Base-by-base conservation (phyloP, 1,284 basidiomycete genomes). In the Apiotrichum siamense region DNA sequence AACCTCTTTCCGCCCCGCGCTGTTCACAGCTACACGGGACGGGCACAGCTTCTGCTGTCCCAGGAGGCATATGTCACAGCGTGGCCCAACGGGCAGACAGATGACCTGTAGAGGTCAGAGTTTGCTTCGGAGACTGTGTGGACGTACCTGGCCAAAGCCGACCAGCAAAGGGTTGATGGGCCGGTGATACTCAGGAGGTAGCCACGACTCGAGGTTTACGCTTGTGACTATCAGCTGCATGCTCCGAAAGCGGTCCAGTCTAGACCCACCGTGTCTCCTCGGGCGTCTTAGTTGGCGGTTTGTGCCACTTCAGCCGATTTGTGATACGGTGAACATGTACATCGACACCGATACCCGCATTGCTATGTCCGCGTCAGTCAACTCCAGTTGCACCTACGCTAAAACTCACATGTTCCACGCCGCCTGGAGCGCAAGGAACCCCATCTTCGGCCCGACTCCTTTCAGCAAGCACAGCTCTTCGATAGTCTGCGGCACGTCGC, bases 301-400 rank as follows among this genome's bases (percentile, higher is more conserved):
- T 81, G 70, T 96, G 90, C 94, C 94, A 97, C 21, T 87, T 84
- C 0, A 97, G 74, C 18, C 92, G 79, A 63, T 97, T 94, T 13
- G 91, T 90, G 50, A 97, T 93, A 1, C 94, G 79, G 62, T 97
- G 92, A 1, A 98, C 94, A 65, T 98, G 92, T 0, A 90, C 86
- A 63, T 97, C 94, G 0, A 97, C 93, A 0, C 94, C 94, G 33
- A 98, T 96, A 0, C 93, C 94, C n/a, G 81, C 78, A 62, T 96
- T 93, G 41, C 88, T 89, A 60, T 13, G n/a, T n/a, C n/a, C 18
- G 52, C 6, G 23, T 49, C 37, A 47, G 48, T n/a, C n/a, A n/a
- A n/a, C n/a, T n/a, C n/a, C n/a, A 33, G 33, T n/a, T 35, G 17
- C 18, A 10, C 9, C 17, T 12, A 15, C 13, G 26, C n/a, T 38